Evolutionary conservation across 1,284 basidiomycete species (phyloP).

Genomic region (Marasmius tenuissimus): DNA sequence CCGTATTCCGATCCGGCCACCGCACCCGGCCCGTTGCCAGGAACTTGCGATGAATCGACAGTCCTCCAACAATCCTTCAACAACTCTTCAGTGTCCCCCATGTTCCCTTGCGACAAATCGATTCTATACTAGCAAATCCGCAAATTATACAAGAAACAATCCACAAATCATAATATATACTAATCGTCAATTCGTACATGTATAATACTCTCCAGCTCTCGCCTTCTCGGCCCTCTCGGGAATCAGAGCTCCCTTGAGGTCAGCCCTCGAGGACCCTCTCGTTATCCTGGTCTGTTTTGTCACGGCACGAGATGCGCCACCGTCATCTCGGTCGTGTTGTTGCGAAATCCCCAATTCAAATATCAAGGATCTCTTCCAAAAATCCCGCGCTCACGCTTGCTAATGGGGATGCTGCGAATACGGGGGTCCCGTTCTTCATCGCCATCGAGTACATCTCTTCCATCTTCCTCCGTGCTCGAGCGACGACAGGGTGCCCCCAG

Average conservation of each 20-base stretch:
- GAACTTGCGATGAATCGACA: conserved; percentile 1
- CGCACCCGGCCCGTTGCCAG: conserved; percentile 2
- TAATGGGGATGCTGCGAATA: conserved; percentile 68
- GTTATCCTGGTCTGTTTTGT: neutral
- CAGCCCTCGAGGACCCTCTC: neutral
- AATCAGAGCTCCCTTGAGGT: neutral
- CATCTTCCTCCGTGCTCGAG: conserved; percentile 68
- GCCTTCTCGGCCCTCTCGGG: neutral
- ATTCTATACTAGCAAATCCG: conserved; percentile 2
- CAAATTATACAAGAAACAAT: conserved; percentile 2
- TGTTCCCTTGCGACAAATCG: neutral
- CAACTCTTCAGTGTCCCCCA: neutral
- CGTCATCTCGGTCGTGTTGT: conserved; percentile 14
- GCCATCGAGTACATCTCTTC: conserved; percentile 45
- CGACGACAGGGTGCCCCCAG: conserved; percentile 67
- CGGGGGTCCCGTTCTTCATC: conserved; percentile 36
- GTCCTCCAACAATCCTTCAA: neutral
- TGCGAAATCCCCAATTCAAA: conserved; percentile 18
- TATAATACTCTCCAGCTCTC: neutral
- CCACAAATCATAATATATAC: conserved; percentile 2
- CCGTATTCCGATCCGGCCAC: neutral
- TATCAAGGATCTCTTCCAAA: conserved; percentile 59
- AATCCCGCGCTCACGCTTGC: conserved; percentile 58
- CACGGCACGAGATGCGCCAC: conserved; percentile 21
- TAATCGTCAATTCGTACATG: neutral